Percentiles rank a stretch among this genome's conserved stretches.
phyloP scores from a whole-genome alignment of 805 yeast species.

The Ogataea parapolymorpha region DNA sequence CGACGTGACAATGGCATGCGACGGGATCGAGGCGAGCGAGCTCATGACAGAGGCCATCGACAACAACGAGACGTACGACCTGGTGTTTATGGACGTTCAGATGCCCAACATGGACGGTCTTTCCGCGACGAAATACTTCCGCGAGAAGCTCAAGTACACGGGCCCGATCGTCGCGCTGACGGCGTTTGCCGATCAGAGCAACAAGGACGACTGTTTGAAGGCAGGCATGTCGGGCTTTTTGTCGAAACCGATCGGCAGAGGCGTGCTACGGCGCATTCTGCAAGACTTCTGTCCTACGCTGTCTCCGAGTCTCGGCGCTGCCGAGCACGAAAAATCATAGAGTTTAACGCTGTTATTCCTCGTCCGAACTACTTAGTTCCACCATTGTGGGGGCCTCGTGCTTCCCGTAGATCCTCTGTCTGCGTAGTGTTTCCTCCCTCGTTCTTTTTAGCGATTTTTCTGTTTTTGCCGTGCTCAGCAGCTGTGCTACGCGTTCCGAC shows the following conservation, averaged over 20 bases:
- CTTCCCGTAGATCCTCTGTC: slow-evolving; percentile 8
- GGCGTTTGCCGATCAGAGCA: slow-evolving; percentile 92
- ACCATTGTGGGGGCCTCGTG: slow-evolving; percentile 2
- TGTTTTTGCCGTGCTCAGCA: slow-evolving; percentile 5
- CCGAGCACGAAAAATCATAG: slow-evolving; percentile 14
- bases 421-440: slow-evolving; percentile 15
- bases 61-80: slow-evolving; percentile 48
- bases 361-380: slow-evolving; percentile 14
- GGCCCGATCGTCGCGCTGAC: slow-evolving; percentile 91
- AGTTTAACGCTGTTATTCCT: slow-evolving; percentile 1
- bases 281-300: slow-evolving; percentile 38
- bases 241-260: slow-evolving; percentile 80
- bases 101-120: slow-evolving; percentile 95
- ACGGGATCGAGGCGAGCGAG: slow-evolving; percentile 86
- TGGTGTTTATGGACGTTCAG: slow-evolving; percentile 95
- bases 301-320: slow-evolving; percentile 9
- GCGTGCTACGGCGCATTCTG: slow-evolving; percentile 58
- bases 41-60: slow-evolving; percentile 49
- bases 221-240: slow-evolving; percentile 94
- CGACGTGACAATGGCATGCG: slow-evolving; percentile 74
- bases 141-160: slow-evolving; percentile 55
- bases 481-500: slow-evolving; percentile 10
- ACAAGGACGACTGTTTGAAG: slow-evolving; percentile 76
- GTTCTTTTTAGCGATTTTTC: slow-evolving; percentile 20
- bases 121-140: slow-evolving; percentile 71